These are phyloP conservation scores for Globisporangium nunn DNA, from an alignment of 352 stramenopile species.

Conservation along the genomic window DNA sequence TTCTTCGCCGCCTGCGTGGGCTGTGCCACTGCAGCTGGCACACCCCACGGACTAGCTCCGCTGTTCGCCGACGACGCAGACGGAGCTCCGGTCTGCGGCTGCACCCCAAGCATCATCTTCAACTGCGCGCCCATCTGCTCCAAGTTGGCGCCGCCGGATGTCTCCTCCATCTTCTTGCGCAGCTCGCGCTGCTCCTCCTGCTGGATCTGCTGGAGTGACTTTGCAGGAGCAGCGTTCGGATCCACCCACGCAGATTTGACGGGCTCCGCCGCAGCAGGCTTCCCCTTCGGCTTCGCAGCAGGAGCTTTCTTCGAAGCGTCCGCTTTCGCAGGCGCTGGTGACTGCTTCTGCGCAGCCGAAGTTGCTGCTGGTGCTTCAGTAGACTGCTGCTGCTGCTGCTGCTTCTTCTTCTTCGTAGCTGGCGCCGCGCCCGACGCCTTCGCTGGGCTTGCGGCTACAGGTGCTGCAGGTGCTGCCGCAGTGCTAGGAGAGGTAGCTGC, in stretches of 20 bases:
- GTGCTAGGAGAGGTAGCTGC: conserved; percentile 1
- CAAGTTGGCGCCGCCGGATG: conserved; percentile 32
- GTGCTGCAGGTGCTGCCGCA: neutral
- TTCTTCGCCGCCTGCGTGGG: conserved; percentile 23
- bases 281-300: conserved; percentile 25
- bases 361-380: neutral
- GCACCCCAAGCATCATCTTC: conserved; percentile 86
- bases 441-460: conserved; percentile 5
- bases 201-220: conserved; percentile 81
- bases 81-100: conserved; percentile 19
- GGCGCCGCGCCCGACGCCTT: neutral
- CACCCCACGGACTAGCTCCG: conserved; percentile 31
- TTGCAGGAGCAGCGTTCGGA: conserved; percentile 12
- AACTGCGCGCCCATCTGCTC: conserved; percentile 79
- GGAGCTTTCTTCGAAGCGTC: conserved; percentile 23
- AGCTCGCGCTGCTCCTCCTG: conserved; percentile 69
- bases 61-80: conserved; percentile 6
- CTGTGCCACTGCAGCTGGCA: conserved; percentile 18
- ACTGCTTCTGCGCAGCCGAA: conserved; percentile 2
- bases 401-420: neutral
- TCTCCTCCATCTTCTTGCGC: conserved; percentile 41
- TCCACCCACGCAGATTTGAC: conserved; percentile 33
- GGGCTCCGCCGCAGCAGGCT: conserved; percentile 4
- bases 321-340: neutral
- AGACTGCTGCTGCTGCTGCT: conserved; percentile 14